Percentiles rank a stretch among this genome's conserved stretches.
Conservation (phyloP, 163 green algal species). For the Coccomyxa subellipsoidea region DNA sequence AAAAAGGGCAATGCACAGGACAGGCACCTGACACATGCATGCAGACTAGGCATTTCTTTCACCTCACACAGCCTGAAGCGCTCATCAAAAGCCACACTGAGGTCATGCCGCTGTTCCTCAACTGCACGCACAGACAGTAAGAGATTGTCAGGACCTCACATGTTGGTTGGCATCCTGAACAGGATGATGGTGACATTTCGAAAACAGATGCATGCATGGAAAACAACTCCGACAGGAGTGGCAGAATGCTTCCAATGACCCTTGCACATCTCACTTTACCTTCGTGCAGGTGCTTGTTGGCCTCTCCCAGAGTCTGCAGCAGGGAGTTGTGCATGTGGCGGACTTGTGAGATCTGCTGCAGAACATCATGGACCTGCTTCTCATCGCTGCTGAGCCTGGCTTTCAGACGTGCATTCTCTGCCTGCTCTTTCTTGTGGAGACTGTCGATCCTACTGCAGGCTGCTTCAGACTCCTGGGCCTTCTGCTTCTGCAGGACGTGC, state of each 20-base stretch:
- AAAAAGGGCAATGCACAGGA: not conserved
- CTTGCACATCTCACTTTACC: no score
- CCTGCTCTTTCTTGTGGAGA: not conserved
- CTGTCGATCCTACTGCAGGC: not conserved
- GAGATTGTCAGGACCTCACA: no score
- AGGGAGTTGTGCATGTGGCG: not conserved
- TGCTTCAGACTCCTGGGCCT: not conserved
- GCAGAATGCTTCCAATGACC: no score
- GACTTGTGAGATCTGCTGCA: not conserved
- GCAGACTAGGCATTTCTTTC: not conserved
- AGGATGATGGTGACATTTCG: no score
- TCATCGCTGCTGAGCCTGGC: not conserved
- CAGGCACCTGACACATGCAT: not conserved
- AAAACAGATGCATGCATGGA: no score
- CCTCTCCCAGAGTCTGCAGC: conserved; percentile 4
- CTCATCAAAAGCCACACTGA: not conserved
- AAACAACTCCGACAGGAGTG: no score
- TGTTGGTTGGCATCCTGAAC: no score
- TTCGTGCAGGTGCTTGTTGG: not conserved
- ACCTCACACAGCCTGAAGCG: conserved; percentile 6
- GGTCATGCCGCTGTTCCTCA: not conserved
- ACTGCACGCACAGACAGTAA: not conserved
- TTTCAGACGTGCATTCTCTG: not conserved
- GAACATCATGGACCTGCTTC: conserved; percentile 2
- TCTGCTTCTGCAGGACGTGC: not conserved